Conservation (phyloP, 441 rosid genomes). For the Arabidopsis hybrid region DNA sequence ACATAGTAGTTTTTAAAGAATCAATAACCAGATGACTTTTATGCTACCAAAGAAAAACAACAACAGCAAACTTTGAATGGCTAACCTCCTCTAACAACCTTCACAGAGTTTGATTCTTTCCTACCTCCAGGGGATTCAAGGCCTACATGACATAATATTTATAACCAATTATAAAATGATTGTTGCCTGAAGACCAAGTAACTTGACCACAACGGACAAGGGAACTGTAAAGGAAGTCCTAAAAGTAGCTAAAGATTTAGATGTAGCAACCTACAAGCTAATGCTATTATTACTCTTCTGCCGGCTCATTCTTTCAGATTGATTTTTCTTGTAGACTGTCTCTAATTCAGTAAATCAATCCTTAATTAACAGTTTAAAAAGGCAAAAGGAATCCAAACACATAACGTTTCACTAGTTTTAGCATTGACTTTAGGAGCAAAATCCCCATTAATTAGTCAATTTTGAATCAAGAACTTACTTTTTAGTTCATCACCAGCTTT, state of each 20-base stretch:
- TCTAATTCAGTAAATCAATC: background rate
- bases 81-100: slow-evolving; percentile 87
- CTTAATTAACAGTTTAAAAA: background rate
- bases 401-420: background rate
- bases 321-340: slow-evolving; percentile 8
- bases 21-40: slow-evolving; percentile 1
- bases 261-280: slow-evolving; percentile 23
- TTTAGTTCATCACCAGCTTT: slow-evolving; percentile 51
- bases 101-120: slow-evolving; percentile 56
- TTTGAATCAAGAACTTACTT: slow-evolving; percentile 54
- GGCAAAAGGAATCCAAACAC: slow-evolving; percentile 1
- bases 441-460: background rate
- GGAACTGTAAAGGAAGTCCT: slow-evolving; percentile 17
- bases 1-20: slow-evolving; percentile 24
- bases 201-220: slow-evolving; percentile 2
- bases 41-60: slow-evolving; percentile 21
- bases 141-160: slow-evolving; percentile 54
- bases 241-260: slow-evolving; percentile 14
- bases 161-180: slow-evolving; percentile 17
- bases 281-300: slow-evolving; percentile 9
- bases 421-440: background rate
- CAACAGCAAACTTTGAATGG: slow-evolving; percentile 19
- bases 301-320: background rate
- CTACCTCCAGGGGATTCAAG: slow-evolving; percentile 44
- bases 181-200: slow-evolving; percentile 8